Percentiles rank a stretch among this genome's conserved stretches.
These are phyloP conservation scores for Kuraishia piskuri DNA, from an alignment of 805 yeast species.

Conservation along the genomic window DNA sequence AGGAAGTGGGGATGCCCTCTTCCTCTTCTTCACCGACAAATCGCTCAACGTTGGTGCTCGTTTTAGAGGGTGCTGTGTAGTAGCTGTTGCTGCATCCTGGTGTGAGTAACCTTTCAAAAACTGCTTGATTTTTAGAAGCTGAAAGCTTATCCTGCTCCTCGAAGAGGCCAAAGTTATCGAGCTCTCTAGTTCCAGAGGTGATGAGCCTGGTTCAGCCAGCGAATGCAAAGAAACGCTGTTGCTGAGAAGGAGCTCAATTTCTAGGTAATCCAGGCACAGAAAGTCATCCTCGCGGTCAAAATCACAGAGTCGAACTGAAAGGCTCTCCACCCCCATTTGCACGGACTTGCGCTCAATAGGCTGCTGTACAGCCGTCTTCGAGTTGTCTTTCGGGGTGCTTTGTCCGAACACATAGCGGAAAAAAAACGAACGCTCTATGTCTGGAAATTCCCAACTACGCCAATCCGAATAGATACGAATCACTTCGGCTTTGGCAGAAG, in stretches of 20 bases:
- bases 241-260: slow-evolving; percentile 2
- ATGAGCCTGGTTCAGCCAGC: background rate
- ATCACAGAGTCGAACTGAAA: slow-evolving; percentile 18
- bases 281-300: slow-evolving; percentile 22
- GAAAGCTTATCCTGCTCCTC: slow-evolving; percentile 1
- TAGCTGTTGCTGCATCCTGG: background rate
- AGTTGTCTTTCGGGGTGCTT: slow-evolving; percentile 3
- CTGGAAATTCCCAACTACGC: slow-evolving; percentile 88
- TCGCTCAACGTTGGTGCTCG: background rate
- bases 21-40: background rate
- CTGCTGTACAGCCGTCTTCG: background rate
- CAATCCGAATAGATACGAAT: slow-evolving; percentile 58
- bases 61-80: background rate
- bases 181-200: background rate
- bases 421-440: slow-evolving; percentile 47
- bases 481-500: slow-evolving; percentile 45
- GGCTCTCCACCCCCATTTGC: slow-evolving; percentile 23
- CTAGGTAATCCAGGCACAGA: slow-evolving; percentile 18
- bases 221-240: background rate
- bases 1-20: background rate
- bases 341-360: slow-evolving; percentile 5
- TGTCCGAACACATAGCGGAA: slow-evolving; percentile 41
- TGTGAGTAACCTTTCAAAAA: slow-evolving; percentile 3
- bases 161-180: background rate
- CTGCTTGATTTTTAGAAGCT: slow-evolving; percentile 1